Percentiles rank a stretch among this genome's conserved stretches.
Conservation (phyloP, 75 land plant species). For the Pinus tabuliformis region DNA sequence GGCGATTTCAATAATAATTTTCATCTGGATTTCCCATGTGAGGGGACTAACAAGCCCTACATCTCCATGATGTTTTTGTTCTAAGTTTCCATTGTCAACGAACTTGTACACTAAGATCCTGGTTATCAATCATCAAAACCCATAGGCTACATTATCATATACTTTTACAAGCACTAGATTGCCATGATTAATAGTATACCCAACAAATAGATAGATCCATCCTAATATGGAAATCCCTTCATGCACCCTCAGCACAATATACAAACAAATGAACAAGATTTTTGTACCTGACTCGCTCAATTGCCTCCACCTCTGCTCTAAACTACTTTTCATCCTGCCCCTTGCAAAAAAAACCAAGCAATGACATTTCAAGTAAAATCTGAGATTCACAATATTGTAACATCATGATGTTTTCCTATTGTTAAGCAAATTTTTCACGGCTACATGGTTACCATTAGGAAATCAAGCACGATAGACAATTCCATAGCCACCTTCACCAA, state of each 20-base stretch:
- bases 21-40: too few species aligned
- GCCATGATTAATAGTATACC: too few species aligned
- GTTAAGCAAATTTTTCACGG: slow-evolving; percentile 84
- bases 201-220: slow-evolving; percentile 29
- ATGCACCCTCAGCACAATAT: slow-evolving; percentile 75
- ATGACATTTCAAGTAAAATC: too few species aligned
- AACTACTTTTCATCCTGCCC: slow-evolving; percentile 83
- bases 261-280: slow-evolving; percentile 74
- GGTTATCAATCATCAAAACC: too few species aligned
- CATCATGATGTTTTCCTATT: slow-evolving; percentile 44
- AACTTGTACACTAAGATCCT: slow-evolving; percentile 15
- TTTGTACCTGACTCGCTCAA: slow-evolving; percentile 81
- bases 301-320: slow-evolving; percentile 34
- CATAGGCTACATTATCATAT: too few species aligned
- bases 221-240: slow-evolving; percentile 34
- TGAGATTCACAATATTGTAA: too few species aligned
- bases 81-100: slow-evolving; percentile 65
- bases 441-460: slow-evolving; percentile 47
- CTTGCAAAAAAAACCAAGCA: slow-evolving; percentile 18
- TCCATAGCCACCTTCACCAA: slow-evolving; percentile 94
- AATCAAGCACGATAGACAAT: slow-evolving; percentile 70
- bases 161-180: too few species aligned
- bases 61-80: slow-evolving; percentile 66
- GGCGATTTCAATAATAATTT: slow-evolving; percentile 33
- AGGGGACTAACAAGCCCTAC: background rate